These are phyloP conservation scores for Ascochyta pisi DNA, from an alignment of 2,329 filamentous ascomycete species.

Conservation along the genomic window DNA sequence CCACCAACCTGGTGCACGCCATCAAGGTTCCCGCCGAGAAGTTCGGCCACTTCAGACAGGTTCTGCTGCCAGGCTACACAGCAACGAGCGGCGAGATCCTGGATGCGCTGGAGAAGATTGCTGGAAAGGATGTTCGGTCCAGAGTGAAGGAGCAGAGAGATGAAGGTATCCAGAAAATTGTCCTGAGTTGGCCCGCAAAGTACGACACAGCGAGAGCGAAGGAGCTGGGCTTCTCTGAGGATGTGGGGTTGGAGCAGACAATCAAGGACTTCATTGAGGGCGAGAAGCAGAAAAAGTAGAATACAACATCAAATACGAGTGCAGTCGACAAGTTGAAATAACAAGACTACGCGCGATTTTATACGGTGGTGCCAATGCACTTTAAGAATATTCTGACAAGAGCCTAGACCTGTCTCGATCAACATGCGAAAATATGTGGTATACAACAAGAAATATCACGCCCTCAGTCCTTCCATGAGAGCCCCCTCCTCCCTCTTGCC, in stretches of 20 bases:
- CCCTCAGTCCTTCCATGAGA: conserved; percentile 58
- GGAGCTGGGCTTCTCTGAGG: conserved; percentile 59
- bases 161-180: conserved; percentile 58
- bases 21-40: conserved; percentile 58
- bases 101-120: conserved; percentile 62
- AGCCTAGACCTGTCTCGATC: too few species aligned
- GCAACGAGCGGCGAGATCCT: conserved; percentile 64
- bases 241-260: conserved; percentile 57
- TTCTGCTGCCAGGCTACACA: conserved; percentile 61
- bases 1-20: conserved; percentile 62
- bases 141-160: conserved; percentile 62
- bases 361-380: too few species aligned
- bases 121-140: conserved; percentile 59
- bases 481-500: conserved; percentile 72
- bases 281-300: conserved; percentile 28
- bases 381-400: too few species aligned
- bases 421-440: background rate
- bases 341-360: too few species aligned
- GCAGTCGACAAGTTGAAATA: background rate
- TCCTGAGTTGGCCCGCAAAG: conserved; percentile 63
- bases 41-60: conserved; percentile 60
- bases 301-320: background rate
- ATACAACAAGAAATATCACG: conserved; percentile 20
- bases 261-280: conserved; percentile 53
- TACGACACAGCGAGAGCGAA: conserved; percentile 64